These are phyloP conservation scores for Tetrapyrgos nigripes DNA, from an alignment of 1,284 basidiomycete genomes.

Conservation along the genomic window DNA sequence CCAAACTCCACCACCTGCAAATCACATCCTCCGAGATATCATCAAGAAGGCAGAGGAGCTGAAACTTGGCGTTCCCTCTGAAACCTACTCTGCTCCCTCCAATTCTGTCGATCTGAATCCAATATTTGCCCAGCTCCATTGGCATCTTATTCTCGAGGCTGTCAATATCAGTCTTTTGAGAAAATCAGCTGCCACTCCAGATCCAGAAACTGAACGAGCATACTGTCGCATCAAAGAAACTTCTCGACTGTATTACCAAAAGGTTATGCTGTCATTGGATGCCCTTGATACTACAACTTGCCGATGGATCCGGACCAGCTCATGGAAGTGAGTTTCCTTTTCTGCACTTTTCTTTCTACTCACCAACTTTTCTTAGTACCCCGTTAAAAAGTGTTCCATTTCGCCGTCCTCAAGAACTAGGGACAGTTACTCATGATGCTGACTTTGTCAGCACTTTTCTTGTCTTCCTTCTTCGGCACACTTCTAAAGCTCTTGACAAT, in stretches of 20 bases:
- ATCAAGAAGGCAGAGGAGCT: neutral
- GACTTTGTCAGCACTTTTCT: neutral
- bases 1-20: neutral
- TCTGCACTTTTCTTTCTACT: neutral
- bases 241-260: neutral
- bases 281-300: neutral
- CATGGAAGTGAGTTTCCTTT: neutral
- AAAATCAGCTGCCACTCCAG: neutral
- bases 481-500: neutral
- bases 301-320: neutral
- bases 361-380: neutral
- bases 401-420: conserved; percentile 2
- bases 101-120: neutral
- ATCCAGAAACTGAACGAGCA: neutral
- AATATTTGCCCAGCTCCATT: too few species aligned
- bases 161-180: neutral
- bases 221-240: neutral
- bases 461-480: neutral
- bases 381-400: neutral
- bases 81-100: neutral
- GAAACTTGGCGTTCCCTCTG: neutral
- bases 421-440: neutral
- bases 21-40: neutral
- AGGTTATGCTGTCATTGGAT: neutral
- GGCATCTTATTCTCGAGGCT: too few species aligned